Evolutionary conservation across 768 basidiomycete species (phyloP).

Genomic region (Leccinellum albellum): DNA sequence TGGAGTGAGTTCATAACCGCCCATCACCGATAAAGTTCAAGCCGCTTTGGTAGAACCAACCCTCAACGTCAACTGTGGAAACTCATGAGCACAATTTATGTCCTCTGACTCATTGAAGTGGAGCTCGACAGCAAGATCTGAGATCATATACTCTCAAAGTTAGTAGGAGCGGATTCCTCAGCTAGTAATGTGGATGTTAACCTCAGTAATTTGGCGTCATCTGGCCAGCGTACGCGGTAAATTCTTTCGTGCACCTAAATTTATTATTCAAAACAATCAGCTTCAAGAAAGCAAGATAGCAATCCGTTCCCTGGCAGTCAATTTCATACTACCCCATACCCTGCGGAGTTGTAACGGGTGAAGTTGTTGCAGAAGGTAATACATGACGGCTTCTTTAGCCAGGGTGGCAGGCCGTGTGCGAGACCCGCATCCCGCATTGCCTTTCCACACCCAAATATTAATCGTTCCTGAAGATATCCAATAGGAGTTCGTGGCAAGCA

Average conservation of each 20-base stretch:
- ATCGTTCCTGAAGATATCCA: slow-evolving; percentile 2
- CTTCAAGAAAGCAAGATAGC: neutral
- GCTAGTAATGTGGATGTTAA: neutral
- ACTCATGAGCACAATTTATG: neutral
- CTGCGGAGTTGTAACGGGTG: slow-evolving; percentile 32
- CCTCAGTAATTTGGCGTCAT: neutral
- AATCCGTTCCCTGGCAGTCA: neutral
- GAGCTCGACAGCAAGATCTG: neutral
- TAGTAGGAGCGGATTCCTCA: neutral
- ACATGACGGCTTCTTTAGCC: slow-evolving; percentile 1
- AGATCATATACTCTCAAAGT: neutral
- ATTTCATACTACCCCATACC: slow-evolving; percentile 9
- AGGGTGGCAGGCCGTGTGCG: neutral
- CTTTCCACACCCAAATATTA: slow-evolving; percentile 10
- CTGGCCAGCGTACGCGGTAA: neutral
- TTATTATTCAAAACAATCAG: too few species aligned
- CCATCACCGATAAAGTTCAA: neutral
- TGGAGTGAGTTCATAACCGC: neutral
- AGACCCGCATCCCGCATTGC: neutral
- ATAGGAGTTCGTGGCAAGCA: slow-evolving; percentile 5
- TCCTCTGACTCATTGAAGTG: neutral
- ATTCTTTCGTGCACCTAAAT: neutral
- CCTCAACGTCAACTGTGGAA: neutral
- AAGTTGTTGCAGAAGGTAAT: slow-evolving; percentile 45
- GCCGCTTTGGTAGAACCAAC: neutral